These are phyloP conservation scores for Trichoderma aggressivum DNA, from an alignment of 2,329 filamentous ascomycete species.

Conservation along the genomic window DNA sequence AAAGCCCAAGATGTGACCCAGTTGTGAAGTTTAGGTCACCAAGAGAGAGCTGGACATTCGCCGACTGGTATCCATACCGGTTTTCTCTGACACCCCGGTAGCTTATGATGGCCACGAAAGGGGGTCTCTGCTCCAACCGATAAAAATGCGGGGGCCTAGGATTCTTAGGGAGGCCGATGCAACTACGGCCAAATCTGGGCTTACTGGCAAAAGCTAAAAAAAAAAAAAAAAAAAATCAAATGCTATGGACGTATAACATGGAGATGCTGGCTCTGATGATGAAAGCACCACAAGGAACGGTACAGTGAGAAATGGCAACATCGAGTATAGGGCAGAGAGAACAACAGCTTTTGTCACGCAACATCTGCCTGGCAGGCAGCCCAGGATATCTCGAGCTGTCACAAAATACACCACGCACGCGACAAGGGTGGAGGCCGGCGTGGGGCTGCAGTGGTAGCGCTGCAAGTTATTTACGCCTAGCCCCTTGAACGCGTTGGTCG, in stretches of 20 bases:
- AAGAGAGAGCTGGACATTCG: background rate
- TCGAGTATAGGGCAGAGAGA: background rate
- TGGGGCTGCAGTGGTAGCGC: constrained; percentile 1
- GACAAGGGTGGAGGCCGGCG: background rate
- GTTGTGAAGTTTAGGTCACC: background rate
- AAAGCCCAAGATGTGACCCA: background rate
- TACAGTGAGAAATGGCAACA: background rate
- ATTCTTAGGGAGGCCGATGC: background rate
- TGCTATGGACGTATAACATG: background rate
- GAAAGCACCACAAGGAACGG: background rate
- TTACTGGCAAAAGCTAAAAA: background rate
- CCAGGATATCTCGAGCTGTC: background rate
- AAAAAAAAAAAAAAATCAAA: background rate
- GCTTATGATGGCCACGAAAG: background rate
- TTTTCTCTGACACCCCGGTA: background rate
- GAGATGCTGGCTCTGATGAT: background rate
- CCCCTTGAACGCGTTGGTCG: constrained; percentile 2
- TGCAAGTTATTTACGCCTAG: constrained; percentile 11
- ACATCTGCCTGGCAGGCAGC: background rate
- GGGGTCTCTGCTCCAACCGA: background rate
- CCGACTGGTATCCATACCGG: background rate
- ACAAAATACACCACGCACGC: background rate
- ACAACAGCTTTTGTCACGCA: background rate
- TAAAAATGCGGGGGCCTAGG: background rate
- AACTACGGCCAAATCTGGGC: background rate